A percentile compares a stretch with the other conserved stretches of the same genome.
These are phyloP conservation scores for Taxawa tesnikishii DNA, from an alignment of 2,329 filamentous ascomycete species.

Conservation along the genomic window DNA sequence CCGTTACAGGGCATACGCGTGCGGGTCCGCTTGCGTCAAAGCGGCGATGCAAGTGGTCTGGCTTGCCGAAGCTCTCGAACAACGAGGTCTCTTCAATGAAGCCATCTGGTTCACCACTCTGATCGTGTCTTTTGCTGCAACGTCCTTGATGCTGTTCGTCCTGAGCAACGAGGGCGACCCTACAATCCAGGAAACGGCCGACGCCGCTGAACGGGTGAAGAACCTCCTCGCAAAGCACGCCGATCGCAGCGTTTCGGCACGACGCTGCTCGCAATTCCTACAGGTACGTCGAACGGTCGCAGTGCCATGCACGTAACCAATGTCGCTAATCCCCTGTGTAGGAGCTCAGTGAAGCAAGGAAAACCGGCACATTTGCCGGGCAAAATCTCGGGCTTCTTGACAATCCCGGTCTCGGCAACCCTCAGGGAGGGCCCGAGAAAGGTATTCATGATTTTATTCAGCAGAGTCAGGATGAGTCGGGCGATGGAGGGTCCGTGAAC, in stretches of 20 bases:
- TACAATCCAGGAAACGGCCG: constrained; percentile 9
- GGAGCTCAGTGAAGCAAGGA: background rate
- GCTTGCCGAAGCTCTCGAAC: constrained; percentile 10
- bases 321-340: background rate
- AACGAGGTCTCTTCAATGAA: constrained; percentile 9
- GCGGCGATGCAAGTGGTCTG: constrained; percentile 13
- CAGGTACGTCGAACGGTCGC: constrained; percentile 3
- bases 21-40: constrained; percentile 11
- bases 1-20: constrained; percentile 11
- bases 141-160: constrained; percentile 10
- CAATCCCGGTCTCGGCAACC: background rate
- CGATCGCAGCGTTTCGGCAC: constrained; percentile 3
- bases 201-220: constrained; percentile 3
- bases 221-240: constrained; percentile 6
- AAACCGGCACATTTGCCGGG: background rate
- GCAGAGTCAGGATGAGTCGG: background rate
- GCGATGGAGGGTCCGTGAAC: no score
- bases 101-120: constrained; percentile 10
- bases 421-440: background rate
- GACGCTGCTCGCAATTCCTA: constrained; percentile 6
- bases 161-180: constrained; percentile 8
- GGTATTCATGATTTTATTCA: background rate
- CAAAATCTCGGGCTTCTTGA: background rate
- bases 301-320: background rate
- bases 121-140: constrained; percentile 9